Evolutionary conservation across 2,329 filamentous ascomycete genomes (phyloP).

Genomic region (Thielaviopsis ethacetica): DNA sequence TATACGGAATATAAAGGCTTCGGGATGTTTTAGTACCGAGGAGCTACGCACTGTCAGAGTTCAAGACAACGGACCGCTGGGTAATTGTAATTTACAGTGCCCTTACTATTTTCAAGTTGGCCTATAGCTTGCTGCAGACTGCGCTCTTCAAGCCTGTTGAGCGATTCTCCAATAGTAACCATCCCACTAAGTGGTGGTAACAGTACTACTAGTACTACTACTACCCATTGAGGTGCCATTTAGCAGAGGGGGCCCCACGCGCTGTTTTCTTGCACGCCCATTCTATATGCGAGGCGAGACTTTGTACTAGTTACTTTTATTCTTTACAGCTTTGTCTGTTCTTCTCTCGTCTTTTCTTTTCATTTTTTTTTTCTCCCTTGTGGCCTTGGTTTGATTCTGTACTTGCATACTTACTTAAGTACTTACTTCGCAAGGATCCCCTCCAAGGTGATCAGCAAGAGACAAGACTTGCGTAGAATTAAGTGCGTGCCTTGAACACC

Average conservation of each 20-base stretch:
- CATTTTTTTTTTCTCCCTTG: too few species aligned
- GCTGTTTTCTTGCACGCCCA: background rate
- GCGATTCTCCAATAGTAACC: too few species aligned
- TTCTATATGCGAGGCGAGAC: background rate
- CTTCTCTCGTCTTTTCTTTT: too few species aligned
- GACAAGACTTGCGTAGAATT: background rate
- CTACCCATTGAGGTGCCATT: background rate
- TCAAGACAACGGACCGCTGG: background rate
- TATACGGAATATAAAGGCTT: background rate
- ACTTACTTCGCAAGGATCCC: background rate
- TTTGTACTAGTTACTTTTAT: too few species aligned
- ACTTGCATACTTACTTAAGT: too few species aligned
- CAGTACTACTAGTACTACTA: too few species aligned
- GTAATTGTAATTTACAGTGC: background rate
- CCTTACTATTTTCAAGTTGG: too few species aligned
- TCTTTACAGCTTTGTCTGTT: too few species aligned
- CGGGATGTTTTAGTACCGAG: background rate
- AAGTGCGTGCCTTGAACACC: background rate
- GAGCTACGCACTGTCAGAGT: background rate
- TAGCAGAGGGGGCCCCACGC: background rate
- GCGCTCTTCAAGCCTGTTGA: too few species aligned
- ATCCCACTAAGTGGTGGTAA: too few species aligned
- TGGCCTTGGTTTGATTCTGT: too few species aligned
- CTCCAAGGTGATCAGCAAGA: background rate
- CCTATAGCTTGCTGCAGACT: too few species aligned